Percentiles rank a stretch among this genome's conserved stretches.
These are phyloP conservation scores for Coemansia sp. DNA, from an alignment of 192 early-diverging fungal genomes.

Conservation along the genomic window DNA sequence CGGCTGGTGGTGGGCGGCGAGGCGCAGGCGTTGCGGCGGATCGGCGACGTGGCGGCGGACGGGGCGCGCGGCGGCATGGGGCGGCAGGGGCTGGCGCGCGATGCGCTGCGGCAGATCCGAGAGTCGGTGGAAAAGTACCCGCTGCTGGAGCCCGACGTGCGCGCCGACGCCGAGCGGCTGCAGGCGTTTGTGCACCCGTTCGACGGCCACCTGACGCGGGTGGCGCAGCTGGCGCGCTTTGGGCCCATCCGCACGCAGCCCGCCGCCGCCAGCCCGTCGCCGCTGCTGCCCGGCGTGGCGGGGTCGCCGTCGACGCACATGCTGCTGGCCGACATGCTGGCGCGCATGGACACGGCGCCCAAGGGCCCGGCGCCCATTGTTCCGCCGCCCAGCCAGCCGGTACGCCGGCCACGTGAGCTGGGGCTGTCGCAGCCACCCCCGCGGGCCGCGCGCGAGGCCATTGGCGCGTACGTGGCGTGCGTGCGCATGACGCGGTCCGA, in stretches of 20 bases:
- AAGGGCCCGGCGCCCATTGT: neutral
- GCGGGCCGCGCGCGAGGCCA: constrained; percentile 33
- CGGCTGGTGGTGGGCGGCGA: constrained; percentile 46
- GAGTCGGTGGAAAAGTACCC: constrained; percentile 31
- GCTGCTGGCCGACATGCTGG: constrained; percentile 32
- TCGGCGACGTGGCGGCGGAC: neutral
- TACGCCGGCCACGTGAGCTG: constrained; percentile 8
- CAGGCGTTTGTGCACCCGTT: constrained; percentile 48
- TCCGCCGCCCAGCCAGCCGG: neutral
- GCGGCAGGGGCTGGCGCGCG: constrained; percentile 28
- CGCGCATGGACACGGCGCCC: neutral
- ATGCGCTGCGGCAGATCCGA: constrained; percentile 45
- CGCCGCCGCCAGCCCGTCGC: neutral
- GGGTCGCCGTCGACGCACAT: constrained; percentile 26
- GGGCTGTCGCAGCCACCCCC: constrained; percentile 20
- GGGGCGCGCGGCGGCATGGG: neutral
- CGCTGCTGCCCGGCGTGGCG: neutral
- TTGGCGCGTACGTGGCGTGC: constrained; percentile 17
- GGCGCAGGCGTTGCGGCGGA: constrained; percentile 21
- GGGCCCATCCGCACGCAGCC: constrained; percentile 29
- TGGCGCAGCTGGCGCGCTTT: constrained; percentile 26
- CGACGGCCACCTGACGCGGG: constrained; percentile 48
- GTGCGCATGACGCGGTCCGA: constrained; percentile 39
- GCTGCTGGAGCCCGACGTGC: constrained; percentile 22
- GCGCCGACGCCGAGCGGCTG: constrained; percentile 20